Evolutionary conservation across 2,329 filamentous ascomycete genomes (phyloP), one percentile per base, ranked within the genome.

Genomic region (Pseudogymnoascus sp.): DNA sequence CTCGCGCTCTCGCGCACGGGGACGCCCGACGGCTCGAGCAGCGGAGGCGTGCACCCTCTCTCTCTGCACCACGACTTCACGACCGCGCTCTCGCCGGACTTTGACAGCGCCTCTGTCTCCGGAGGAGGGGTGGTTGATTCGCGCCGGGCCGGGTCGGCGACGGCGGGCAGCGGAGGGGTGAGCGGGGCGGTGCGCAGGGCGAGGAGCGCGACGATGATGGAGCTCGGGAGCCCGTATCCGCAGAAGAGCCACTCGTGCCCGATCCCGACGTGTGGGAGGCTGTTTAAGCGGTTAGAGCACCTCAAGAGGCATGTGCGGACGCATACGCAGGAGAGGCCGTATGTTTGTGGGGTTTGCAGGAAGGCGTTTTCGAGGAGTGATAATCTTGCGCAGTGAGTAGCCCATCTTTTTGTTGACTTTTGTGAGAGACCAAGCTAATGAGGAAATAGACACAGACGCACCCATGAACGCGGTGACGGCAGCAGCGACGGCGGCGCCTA

Each of bases 261-360:
- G n/a, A 99, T 99, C 72, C 94, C 94, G 29, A 95, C 93, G 62
- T 99, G 94, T 75, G 94, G 94, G 62, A 89, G 94, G 72, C 84
- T 97, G 66, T 99, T 99, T 84, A 99, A 99, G 87, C 88, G 94
- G 77, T 85, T 99, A 80, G 94, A 99, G 80, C 94, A 99, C 80
- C 86, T 99, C 73, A 99, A 99, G 84, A 88, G 93, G 91, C 94
- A 99, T 80, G 94, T 99, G 76, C 90, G 94, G 79, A 99, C 94
- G 72, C 94, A 99, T 82, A 99, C 94, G 63, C 94, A 99, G 82
- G 94, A 99, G 82, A 91, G 93, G 79, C 94, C 94, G 70, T 99
- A 99, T 78, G 88, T 95, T 74, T 99, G 94, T 84, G 90, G 90
- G 70, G 88, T 96, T 77, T 99, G 94, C 85, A 96, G 90, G 83